phyloP scores from a whole-genome alignment of 805 yeast species.

The Saturnispora mendoncae region DNA sequence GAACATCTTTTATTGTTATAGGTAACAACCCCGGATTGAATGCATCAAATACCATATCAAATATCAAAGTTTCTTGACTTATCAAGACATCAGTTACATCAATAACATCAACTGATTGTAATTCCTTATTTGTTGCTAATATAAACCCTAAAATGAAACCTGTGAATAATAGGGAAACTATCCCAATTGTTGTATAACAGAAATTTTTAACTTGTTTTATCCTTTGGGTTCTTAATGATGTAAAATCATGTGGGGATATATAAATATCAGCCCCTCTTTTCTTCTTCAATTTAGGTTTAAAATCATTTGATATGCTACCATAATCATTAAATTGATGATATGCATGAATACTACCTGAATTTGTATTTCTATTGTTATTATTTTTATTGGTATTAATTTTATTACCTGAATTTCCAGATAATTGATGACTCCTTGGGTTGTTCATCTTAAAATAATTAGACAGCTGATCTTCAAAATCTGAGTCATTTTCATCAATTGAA shows the following conservation, averaged over 20 bases:
- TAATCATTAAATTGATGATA: slow-evolving; percentile 11
- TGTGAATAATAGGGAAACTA: slow-evolving; percentile 45
- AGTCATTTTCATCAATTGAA: slow-evolving; percentile 17
- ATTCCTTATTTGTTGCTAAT: slow-evolving; percentile 77
- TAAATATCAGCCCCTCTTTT: slow-evolving; percentile 21
- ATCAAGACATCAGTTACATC: slow-evolving; percentile 65
- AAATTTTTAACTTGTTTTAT: slow-evolving; percentile 25
- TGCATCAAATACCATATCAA: slow-evolving; percentile 69
- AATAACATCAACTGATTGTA: slow-evolving; percentile 54
- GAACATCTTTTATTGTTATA: slow-evolving; percentile 53
- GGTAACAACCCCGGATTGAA: slow-evolving; percentile 82
- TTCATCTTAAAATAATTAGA: slow-evolving; percentile 10
- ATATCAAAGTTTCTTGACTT: slow-evolving; percentile 75
- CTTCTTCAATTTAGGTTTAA: slow-evolving; percentile 10
- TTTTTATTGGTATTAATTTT: background rate
- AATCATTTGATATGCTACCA: slow-evolving; percentile 12
- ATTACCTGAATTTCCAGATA: background rate
- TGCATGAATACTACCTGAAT: slow-evolving; percentile 4
- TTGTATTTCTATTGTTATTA: background rate
- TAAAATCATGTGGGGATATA: slow-evolving; percentile 32
- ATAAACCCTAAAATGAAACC: slow-evolving; percentile 82
- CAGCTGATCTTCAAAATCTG: slow-evolving; percentile 24
- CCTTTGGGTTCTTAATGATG: slow-evolving; percentile 25
- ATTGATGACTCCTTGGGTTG: background rate
- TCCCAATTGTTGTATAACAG: slow-evolving; percentile 37